A percentile compares a stretch with the other conserved stretches of the same genome.
phyloP scores from a whole-genome alignment of 768 basidiomycete species.

The Chalciporus sphaerocephalus region DNA sequence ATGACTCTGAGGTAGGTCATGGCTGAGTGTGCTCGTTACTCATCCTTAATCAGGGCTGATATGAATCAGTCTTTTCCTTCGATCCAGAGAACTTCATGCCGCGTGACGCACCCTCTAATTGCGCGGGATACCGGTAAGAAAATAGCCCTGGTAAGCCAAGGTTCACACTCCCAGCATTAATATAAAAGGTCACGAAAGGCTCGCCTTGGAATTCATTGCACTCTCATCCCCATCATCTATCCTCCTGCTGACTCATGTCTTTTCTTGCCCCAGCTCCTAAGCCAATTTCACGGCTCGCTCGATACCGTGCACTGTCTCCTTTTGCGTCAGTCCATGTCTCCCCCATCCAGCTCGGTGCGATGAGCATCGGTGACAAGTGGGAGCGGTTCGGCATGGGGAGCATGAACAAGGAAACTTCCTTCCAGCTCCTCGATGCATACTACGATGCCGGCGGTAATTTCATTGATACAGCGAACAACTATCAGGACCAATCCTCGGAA shows the following conservation, averaged over 20 bases:
- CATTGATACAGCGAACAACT: conserved; percentile 46
- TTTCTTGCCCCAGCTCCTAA: conserved; percentile 16
- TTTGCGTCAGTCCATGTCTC: conserved; percentile 40
- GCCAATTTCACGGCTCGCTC: conserved; percentile 29
- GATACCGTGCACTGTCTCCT: conserved; percentile 35
- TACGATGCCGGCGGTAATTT: conserved; percentile 46
- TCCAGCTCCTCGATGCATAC: conserved; percentile 45
- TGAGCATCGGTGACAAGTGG: conserved; percentile 43
- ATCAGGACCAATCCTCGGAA: conserved; percentile 57
- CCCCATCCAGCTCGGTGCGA: conserved; percentile 39
- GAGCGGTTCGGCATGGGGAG: conserved; percentile 27
- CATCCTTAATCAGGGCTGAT: too few relatives aligned
- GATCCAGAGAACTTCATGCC: too few relatives aligned
- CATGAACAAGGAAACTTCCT: conserved; percentile 40
- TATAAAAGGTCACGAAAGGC: not conserved
- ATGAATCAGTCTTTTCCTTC: too few relatives aligned
- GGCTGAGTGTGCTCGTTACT: too few relatives aligned
- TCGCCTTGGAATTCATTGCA: not conserved
- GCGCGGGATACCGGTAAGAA: too few relatives aligned
- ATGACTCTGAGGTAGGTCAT: too few relatives aligned
- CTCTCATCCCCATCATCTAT: not conserved
- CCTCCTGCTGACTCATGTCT: not conserved
- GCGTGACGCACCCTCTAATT: too few relatives aligned
- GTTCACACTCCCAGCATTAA: not conserved
- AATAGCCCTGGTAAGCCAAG: too few relatives aligned